These are phyloP conservation scores for Trichosanthes truncata DNA, from an alignment of 306 rosid species.

Conservation along the genomic window DNA sequence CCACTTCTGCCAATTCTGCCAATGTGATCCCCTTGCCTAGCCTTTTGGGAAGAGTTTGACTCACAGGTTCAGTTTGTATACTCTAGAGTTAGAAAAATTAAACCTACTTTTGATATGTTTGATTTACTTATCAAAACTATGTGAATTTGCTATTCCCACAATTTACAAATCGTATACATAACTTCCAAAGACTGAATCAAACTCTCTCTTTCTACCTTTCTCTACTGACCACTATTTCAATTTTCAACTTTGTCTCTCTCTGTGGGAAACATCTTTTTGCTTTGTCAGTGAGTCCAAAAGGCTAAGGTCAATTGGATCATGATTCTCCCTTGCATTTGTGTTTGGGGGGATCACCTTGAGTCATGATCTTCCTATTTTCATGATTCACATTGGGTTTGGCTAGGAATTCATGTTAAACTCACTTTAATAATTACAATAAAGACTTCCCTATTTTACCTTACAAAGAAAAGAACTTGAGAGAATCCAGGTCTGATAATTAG, in stretches of 20 bases:
- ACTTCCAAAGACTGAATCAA: not conserved
- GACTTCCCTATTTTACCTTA: not conserved
- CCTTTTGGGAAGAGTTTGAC: not conserved
- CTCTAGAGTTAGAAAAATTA: not conserved
- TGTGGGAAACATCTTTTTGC: not conserved
- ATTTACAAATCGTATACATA: not conserved
- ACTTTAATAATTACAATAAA: not conserved
- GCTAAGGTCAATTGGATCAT: not conserved
- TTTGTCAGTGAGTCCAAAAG: not conserved
- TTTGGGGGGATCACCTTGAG: not conserved
- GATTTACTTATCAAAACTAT: not conserved
- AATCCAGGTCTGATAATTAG: not conserved
- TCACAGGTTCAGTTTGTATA: not conserved
- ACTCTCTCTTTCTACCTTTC: not conserved
- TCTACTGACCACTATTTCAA: not conserved
- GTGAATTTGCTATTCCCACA: not conserved
- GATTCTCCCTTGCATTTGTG: not conserved
- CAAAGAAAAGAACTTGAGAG: not conserved
- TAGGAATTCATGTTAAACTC: not conserved
- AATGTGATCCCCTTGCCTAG: not conserved
- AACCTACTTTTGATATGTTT: not conserved
- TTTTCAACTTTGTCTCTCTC: not conserved
- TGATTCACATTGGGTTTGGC: not conserved
- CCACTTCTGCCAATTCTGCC: not conserved
- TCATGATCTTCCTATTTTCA: not conserved